A percentile compares a stretch with the other conserved stretches of the same genome.
These are phyloP conservation scores for Phytophthora litchii DNA, from an alignment of 352 stramenopile genomes.

Conservation along the genomic window DNA sequence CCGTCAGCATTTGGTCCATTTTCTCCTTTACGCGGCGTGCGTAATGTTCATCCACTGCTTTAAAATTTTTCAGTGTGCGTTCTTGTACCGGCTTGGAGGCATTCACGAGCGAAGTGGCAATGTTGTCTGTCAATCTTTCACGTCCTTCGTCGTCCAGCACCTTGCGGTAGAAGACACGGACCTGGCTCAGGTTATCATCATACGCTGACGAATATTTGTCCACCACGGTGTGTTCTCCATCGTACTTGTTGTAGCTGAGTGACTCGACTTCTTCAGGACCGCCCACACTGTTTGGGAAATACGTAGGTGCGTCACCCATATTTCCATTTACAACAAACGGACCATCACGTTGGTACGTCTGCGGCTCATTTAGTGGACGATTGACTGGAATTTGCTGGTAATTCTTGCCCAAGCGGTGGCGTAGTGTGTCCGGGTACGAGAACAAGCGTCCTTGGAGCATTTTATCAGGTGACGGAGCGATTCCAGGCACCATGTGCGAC, in stretches of 20 bases:
- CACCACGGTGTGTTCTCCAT: conserved; percentile 36
- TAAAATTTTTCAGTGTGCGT: conserved; percentile 42
- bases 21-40: conserved; percentile 41
- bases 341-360: conserved; percentile 82
- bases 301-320: conserved; percentile 65
- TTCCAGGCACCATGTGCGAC: conserved; percentile 88
- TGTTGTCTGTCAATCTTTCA: conserved; percentile 75
- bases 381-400: conserved; percentile 92
- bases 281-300: conserved; percentile 77
- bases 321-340: conserved; percentile 68
- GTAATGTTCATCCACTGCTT: conserved; percentile 42
- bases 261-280: conserved; percentile 41
- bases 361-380: conserved; percentile 58
- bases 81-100: conserved; percentile 42
- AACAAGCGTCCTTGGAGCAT: conserved; percentile 90
- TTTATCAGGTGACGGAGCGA: conserved; percentile 87
- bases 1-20: conserved; percentile 37
- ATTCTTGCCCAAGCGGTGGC: conserved; percentile 89
- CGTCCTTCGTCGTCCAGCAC: conserved; percentile 63
- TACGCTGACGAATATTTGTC: conserved; percentile 62
- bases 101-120: conserved; percentile 66
- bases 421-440: conserved; percentile 89
- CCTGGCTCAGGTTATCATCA: conserved; percentile 84
- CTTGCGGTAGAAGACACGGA: conserved; percentile 65
- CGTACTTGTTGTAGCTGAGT: conserved; percentile 26